Percentiles rank a stretch among this genome's conserved stretches.
phyloP scores from a whole-genome alignment of 768 basidiomycete genomes.

The Agaricus sinodeliciosus region DNA sequence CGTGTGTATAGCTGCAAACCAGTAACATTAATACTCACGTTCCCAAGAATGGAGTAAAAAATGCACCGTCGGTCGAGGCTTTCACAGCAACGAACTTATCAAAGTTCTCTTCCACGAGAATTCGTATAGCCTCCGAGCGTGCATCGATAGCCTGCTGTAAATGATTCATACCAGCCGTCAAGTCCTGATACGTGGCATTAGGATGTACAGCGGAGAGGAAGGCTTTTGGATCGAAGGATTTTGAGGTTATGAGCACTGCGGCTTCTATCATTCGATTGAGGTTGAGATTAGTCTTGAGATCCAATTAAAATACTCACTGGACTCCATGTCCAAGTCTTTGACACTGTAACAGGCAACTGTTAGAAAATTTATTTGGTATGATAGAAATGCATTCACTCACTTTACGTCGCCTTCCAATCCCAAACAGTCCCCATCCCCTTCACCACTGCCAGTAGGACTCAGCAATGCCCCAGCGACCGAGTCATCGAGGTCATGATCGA shows the following conservation, averaged over 20 bases:
- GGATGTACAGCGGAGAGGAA: slow-evolving; percentile 92
- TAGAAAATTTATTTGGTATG: background rate
- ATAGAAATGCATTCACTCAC: slow-evolving; percentile 32
- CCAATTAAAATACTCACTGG: slow-evolving; percentile 45
- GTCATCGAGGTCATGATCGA: slow-evolving; percentile 80
- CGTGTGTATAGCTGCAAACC: slow-evolving; percentile 63
- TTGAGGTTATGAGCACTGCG: slow-evolving; percentile 79
- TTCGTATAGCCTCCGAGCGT: slow-evolving; percentile 88
- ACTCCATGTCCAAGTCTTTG: slow-evolving; percentile 68
- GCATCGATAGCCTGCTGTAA: slow-evolving; percentile 79
- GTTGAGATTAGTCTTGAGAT: background rate
- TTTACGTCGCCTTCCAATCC: slow-evolving; percentile 64
- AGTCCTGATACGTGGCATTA: slow-evolving; percentile 90
- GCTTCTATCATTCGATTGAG: slow-evolving; percentile 45
- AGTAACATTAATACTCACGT: slow-evolving; percentile 5
- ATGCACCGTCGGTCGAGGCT: slow-evolving; percentile 86
- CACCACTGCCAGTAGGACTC: slow-evolving; percentile 42
- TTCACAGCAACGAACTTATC: slow-evolving; percentile 98
- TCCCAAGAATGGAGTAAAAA: background rate
- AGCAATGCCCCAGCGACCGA: slow-evolving; percentile 64
- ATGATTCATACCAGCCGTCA: slow-evolving; percentile 69
- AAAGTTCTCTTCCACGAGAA: slow-evolving; percentile 96
- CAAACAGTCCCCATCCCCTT: slow-evolving; percentile 68
- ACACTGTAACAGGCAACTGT: slow-evolving; percentile 31
- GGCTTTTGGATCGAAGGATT: slow-evolving; percentile 92